Base-by-base conservation (phyloP, 306 rosid genomes). In the Styphnolobium japonicum region DNA sequence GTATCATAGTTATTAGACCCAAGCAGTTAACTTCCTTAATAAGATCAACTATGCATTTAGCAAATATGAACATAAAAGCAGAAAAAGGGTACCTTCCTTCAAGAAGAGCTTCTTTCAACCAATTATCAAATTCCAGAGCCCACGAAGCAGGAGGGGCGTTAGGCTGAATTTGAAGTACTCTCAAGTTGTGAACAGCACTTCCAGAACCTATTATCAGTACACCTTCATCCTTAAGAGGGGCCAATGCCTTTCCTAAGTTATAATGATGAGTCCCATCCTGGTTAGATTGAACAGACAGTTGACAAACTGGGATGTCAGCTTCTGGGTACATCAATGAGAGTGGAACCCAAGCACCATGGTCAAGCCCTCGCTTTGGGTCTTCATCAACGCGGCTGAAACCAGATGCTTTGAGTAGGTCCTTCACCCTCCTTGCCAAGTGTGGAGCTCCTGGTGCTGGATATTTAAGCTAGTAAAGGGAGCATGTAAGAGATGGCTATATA, bases 261-360 rank as follows among this genome's bases (percentile, higher is more conserved):
- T 85, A 87, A 42, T 94, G 98, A 5, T 94, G 31, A 7, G 88
- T 79, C 0, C 87, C 97, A 79, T 92, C 90, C 22, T 51, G 19
- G 0, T 77, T 3, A 4, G 97, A 81, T 77, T 89, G 94, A 53
- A 94, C 82, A 2, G 97, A 94, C 4, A 94, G 80, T 62, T 92
- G 97, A 78, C 98, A 94, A 21, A 92, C 92, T 4, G 97, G 97
- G 15, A 94, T 85, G 18, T 92, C 85, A 21, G 93, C 95, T 66
- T 92, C 92, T 0, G 97, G 98, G 60, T 92, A 94, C 98, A 94
- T 94, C 49, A 94, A 51, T 70, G 86, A 56, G 2, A 94, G 90
- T 1, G 95, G 98, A 55, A 92, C 91, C 97, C 97, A 94, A 2
- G 97, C 94, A 34, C 97, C 97, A 63, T 94, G 98, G 64, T 94